phyloP scores from a whole-genome alignment of 345 rosid species.

The Hypericum androsaemum region DNA sequence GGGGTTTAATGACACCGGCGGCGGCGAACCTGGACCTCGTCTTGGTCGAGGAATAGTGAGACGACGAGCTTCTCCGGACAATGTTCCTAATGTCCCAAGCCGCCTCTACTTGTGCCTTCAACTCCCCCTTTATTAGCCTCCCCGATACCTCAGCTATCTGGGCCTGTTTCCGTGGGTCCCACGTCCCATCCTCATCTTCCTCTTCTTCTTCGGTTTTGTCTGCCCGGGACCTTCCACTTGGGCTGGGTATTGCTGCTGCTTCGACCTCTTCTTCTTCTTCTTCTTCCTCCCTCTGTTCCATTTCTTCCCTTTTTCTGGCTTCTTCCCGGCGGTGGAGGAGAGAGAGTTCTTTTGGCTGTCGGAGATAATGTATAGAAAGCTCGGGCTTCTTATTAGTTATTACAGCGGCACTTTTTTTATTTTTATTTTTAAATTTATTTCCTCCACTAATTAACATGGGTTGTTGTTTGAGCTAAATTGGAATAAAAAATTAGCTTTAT shows the following conservation, averaged over 20 bases:
- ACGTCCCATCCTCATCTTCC: slow-evolving; percentile 32
- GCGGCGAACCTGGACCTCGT: slow-evolving; percentile 58
- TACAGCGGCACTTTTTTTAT: no score
- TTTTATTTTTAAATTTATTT: no score
- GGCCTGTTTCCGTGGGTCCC: slow-evolving; percentile 38
- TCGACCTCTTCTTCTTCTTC: not conserved
- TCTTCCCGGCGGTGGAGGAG: slow-evolving; percentile 7
- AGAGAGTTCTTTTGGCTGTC: no score
- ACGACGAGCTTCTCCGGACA: slow-evolving; percentile 21
- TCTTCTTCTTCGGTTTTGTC: slow-evolving; percentile 18
- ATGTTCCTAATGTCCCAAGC: slow-evolving; percentile 51
- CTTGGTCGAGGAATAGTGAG: slow-evolving; percentile 31
- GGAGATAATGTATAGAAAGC: no score
- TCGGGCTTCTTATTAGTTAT: no score
- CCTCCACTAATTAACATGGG: no score
- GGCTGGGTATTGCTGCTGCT: not conserved
- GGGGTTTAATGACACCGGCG: slow-evolving; percentile 63
- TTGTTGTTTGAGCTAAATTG: no score
- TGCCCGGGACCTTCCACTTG: not conserved
- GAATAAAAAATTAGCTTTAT: no score
- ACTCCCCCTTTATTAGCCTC: slow-evolving; percentile 49
- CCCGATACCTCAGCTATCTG: slow-evolving; percentile 37
- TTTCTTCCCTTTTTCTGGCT: not conserved
- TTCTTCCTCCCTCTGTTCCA: not conserved
- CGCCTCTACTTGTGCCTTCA: slow-evolving; percentile 48